phyloP scores from a whole-genome alignment of 2,329 filamentous ascomycete genomes.

The Fusarium penzigii region DNA sequence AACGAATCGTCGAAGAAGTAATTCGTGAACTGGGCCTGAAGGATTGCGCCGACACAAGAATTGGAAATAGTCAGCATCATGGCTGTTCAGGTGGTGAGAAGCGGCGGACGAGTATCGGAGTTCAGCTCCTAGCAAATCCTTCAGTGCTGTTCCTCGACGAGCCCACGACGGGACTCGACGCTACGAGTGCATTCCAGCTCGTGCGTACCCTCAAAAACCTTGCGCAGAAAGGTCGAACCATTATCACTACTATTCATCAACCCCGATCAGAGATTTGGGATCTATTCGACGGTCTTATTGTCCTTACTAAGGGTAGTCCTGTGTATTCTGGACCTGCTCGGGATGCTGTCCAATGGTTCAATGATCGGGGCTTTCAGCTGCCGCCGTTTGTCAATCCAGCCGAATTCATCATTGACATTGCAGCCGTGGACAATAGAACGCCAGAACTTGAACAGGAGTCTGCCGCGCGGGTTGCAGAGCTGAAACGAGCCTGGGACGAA shows the following conservation, averaged over 20 bases:
- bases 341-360: conserved; percentile 66
- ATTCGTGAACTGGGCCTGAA: conserved; percentile 75
- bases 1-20: conserved; percentile 70
- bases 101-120: conserved; percentile 72
- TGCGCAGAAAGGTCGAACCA: conserved; percentile 66
- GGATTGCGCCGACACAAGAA: conserved; percentile 73
- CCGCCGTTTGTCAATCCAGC: conserved; percentile 77
- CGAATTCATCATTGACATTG: conserved; percentile 73
- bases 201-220: conserved; percentile 69
- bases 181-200: conserved; percentile 74
- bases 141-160: conserved; percentile 78
- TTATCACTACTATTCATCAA: conserved; percentile 76
- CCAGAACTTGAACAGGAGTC: conserved; percentile 64
- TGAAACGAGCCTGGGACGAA: conserved; percentile 61
- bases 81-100: conserved; percentile 82
- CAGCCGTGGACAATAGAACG: conserved; percentile 72
- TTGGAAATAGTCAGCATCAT: conserved; percentile 70
- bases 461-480: conserved; percentile 56
- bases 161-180: conserved; percentile 76
- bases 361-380: conserved; percentile 57
- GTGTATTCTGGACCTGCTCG: conserved; percentile 65
- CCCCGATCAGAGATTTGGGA: conserved; percentile 79
- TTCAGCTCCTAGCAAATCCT: conserved; percentile 77
- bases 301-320: conserved; percentile 66
- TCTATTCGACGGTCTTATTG: conserved; percentile 70